phyloP scores from a whole-genome alignment of 441 rosid genomes.

The Euphorbia schlechtendalii region DNA sequence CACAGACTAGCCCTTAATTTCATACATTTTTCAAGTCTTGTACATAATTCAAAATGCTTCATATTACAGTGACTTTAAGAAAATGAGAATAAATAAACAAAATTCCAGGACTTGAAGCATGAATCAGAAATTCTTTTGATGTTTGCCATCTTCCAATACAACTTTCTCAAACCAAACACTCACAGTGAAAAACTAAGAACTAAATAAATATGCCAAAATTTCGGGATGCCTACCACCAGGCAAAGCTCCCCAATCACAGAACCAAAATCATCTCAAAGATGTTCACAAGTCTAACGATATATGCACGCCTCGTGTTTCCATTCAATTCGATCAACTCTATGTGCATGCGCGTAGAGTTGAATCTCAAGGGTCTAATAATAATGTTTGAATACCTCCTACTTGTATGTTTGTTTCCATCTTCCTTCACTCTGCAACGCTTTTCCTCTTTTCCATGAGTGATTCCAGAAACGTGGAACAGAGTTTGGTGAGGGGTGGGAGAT shows the following conservation, averaged over 20 bases:
- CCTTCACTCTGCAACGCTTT: slow-evolving; percentile 34
- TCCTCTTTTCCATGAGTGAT: slow-evolving; percentile 72
- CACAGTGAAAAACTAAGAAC: not conserved
- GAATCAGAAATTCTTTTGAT: not conserved
- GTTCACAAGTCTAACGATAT: not conserved
- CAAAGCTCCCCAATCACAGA: not conserved
- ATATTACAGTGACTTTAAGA: too few relatives aligned
- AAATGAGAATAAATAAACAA: too few relatives aligned
- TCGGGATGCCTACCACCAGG: not conserved
- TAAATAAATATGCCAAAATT: slow-evolving; percentile 6
- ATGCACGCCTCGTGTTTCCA: not conserved
- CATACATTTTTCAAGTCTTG: too few relatives aligned
- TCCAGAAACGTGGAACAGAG: slow-evolving; percentile 68
- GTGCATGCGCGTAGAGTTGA: not conserved
- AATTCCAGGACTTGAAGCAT: not conserved
- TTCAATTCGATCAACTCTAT: not conserved
- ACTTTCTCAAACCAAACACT: not conserved
- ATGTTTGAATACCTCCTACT: not conserved
- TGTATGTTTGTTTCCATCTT: not conserved
- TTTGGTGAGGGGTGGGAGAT: slow-evolving; percentile 76
- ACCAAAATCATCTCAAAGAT: not conserved
- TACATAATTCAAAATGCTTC: too few relatives aligned
- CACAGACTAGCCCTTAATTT: too few relatives aligned
- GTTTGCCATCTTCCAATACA: not conserved
- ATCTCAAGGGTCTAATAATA: not conserved